These are phyloP conservation scores for Trifolium repens DNA, from an alignment of 306 rosid species.

Conservation along the genomic window DNA sequence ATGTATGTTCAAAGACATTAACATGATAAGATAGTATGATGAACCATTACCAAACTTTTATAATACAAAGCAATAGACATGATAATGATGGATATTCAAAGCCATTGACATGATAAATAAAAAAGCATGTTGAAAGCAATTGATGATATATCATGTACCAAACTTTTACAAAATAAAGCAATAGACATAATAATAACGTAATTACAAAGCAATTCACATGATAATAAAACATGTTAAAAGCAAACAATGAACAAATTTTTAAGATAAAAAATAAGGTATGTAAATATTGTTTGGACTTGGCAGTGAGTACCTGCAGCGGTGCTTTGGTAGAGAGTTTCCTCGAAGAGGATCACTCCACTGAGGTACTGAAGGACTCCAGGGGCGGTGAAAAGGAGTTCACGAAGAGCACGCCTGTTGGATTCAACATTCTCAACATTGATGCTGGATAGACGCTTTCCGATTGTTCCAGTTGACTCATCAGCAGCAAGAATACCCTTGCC, in stretches of 20 bases:
- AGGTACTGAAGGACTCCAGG: conserved; percentile 45
- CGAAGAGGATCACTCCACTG: conserved; percentile 52
- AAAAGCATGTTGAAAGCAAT: neutral
- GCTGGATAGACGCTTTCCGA: conserved; percentile 50
- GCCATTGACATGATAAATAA: neutral
- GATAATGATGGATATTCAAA: neutral
- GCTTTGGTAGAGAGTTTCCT: conserved; percentile 53
- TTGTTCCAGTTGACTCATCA: conserved; percentile 52
- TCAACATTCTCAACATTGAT: conserved; percentile 52
- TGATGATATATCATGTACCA: neutral
- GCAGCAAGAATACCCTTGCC: conserved; percentile 58
- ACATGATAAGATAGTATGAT: neutral
- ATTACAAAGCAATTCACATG: neutral
- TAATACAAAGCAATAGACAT: neutral
- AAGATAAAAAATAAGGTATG: neutral
- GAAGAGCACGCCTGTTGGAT: conserved; percentile 50
- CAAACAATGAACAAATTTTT: too few species aligned
- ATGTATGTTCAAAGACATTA: neutral
- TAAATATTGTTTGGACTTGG: neutral
- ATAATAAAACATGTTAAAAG: neutral
- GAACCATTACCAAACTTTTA: neutral
- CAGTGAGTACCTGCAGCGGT: conserved; percentile 45
- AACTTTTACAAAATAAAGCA: neutral
- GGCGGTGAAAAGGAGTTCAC: conserved; percentile 52
- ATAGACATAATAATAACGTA: neutral